Percentiles rank a stretch among this genome's conserved stretches.
Conservation (phyloP, 371 early-diverging fungal species). For the Mucor circinelloides region DNA sequence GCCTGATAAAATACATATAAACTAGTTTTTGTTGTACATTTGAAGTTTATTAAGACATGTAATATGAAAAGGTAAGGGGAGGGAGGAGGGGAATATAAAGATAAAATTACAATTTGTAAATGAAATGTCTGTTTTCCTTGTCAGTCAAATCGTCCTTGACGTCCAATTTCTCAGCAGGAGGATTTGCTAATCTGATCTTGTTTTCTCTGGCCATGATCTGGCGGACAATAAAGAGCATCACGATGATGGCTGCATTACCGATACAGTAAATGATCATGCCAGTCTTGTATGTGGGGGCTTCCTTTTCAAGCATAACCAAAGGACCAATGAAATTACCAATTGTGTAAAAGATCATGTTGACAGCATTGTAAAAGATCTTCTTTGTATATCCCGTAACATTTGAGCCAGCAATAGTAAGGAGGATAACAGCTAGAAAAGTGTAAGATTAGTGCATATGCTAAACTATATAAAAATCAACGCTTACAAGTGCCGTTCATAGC, state of each 20-base stretch:
- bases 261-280: slow-evolving; percentile 33
- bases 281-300: slow-evolving; percentile 36
- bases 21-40: background rate
- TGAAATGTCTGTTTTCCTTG: slow-evolving; percentile 20
- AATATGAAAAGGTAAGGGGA: too few relatives aligned
- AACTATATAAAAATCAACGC: too few relatives aligned
- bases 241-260: slow-evolving; percentile 27
- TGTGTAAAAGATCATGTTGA: slow-evolving; percentile 28
- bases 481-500: slow-evolving; percentile 22
- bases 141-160: slow-evolving; percentile 29
- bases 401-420: slow-evolving; percentile 27
- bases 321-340: slow-evolving; percentile 42
- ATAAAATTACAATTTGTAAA: slow-evolving; percentile 19
- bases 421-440: slow-evolving; percentile 13
- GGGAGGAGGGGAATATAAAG: background rate
- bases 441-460: background rate
- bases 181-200: slow-evolving; percentile 17
- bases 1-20: background rate
- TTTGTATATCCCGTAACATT: slow-evolving; percentile 49
- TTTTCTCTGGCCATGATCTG: slow-evolving; percentile 24
- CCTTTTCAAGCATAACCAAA: slow-evolving; percentile 24
- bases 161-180: slow-evolving; percentile 1
- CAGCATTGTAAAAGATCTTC: slow-evolving; percentile 38
- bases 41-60: background rate
- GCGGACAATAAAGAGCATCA: slow-evolving; percentile 26